Conservation (phyloP, 2,329 filamentous ascomycete genomes). For the Lizonia empirigonia region DNA sequence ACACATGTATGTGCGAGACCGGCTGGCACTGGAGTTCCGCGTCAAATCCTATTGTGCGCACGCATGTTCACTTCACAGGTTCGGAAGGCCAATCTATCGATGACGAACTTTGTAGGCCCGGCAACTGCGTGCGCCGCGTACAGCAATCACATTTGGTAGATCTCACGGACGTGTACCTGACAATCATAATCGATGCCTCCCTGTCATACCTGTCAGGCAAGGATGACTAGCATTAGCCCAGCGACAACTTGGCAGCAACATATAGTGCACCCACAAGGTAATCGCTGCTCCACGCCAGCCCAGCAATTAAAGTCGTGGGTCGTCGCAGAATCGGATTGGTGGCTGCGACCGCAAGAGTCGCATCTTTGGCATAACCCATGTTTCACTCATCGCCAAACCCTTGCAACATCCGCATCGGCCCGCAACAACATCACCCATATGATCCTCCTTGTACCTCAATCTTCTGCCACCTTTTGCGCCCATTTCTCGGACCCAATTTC, state of each 20-base stretch:
- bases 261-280: constrained; percentile 12
- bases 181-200: constrained; percentile 21
- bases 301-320: constrained; percentile 16
- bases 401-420: constrained; percentile 21
- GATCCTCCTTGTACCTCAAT: constrained; percentile 21
- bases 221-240: constrained; percentile 2
- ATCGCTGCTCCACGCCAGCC: constrained; percentile 8
- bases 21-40: not conserved
- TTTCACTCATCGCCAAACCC: constrained; percentile 36
- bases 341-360: constrained; percentile 39
- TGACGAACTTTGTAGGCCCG: not conserved
- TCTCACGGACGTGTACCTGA: constrained; percentile 22
- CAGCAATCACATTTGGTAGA: not conserved
- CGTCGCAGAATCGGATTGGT: constrained; percentile 21
- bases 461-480: constrained; percentile 12
- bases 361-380: constrained; percentile 38
- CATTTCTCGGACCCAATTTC: constrained; percentile 16
- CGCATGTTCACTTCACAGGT: not conserved
- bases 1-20: not conserved
- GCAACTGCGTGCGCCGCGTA: not conserved
- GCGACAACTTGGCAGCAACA: constrained; percentile 23
- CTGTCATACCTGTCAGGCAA: constrained; percentile 22
- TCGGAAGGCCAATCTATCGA: not conserved
- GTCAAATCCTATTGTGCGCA: not conserved
- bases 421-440: constrained; percentile 28